Evolutionary conservation across 352 stramenopile genomes (phyloP), one percentile per base, ranked within the genome.

Genomic region (Pythium grandisporangium): DNA sequence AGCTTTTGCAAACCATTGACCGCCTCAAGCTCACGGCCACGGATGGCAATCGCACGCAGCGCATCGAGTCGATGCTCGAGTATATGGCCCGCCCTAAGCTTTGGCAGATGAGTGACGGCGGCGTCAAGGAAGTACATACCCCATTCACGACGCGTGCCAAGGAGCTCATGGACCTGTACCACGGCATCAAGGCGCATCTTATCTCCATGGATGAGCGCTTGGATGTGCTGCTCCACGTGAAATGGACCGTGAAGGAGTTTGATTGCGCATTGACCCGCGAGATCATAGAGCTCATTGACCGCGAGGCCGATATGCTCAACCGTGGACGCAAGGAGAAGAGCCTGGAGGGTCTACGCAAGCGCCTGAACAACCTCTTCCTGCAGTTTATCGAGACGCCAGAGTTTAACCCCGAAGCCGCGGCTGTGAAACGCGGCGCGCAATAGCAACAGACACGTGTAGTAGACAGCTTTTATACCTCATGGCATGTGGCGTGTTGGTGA

Each of bases 201-300:
- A 46, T 60, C 29, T 72, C 63, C 13, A 66, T 93, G 7, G 84
- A 96, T 35, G 84, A 97, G 38, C 70, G 90, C 0, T 53, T 97
- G 10, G 76, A 97, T 35, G 69, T 96, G 43, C 54, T 97, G 30
- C 58, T 97, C 26, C 80, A 97, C 37, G 67, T 97, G 38, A 97
- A 97, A 58, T 96, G 82, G 83, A 95, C 84, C 0, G 81, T 93
- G 2, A 77, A 94, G 45, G 88, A 97, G 62, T 97, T 96, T 48
- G 80, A 95, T 30, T 95, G 86, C 45, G 38, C 62, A 12, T 63
- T 97, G 2, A 96, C 88, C 17, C 63, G 69, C 5, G 89, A 97
- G 41, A 70, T 97, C 22, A 72, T 95, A 21, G 86, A 96, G 38
- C 66, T 97, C 6, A 88, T 96, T 42, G 91, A 97, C 48, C 77